phyloP scores from a whole-genome alignment of 2,329 filamentous ascomycete species.

The Neocatenulostroma microsporum region DNA sequence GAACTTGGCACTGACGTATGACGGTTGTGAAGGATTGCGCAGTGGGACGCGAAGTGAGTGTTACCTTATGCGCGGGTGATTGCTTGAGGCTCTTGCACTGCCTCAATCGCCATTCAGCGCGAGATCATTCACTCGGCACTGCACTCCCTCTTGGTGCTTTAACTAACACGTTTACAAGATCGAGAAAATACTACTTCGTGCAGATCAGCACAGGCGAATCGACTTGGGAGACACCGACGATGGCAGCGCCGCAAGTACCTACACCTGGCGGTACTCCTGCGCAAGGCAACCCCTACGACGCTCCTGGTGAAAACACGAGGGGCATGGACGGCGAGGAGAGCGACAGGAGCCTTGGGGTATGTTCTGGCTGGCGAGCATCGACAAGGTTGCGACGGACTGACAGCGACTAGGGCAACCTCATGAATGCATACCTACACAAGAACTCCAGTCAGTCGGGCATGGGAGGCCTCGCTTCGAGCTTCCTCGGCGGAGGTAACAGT shows the following conservation, averaged over 20 bases:
- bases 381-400: no score
- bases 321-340: slow-evolving; percentile 22
- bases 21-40: slow-evolving; percentile 31
- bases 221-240: slow-evolving; percentile 34
- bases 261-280: slow-evolving; percentile 32
- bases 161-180: no score
- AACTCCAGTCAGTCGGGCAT: slow-evolving; percentile 15
- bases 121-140: no score
- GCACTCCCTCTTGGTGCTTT: no score
- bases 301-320: slow-evolving; percentile 21
- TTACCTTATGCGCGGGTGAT: no score
- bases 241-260: slow-evolving; percentile 32
- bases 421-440: slow-evolving; percentile 26
- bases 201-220: slow-evolving; percentile 36
- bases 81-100: no score
- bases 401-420: slow-evolving; percentile 19
- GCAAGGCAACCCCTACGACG: slow-evolving; percentile 28
- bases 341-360: slow-evolving; percentile 26
- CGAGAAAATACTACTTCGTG: slow-evolving; percentile 36
- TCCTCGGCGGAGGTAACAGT: slow-evolving; percentile 17
- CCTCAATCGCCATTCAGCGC: no score
- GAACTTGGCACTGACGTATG: slow-evolving; percentile 29
- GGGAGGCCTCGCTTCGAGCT: slow-evolving; percentile 20
- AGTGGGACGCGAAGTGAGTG: slow-evolving; percentile 35
- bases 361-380: no score